phyloP scores from a whole-genome alignment of 768 basidiomycete genomes.

The Phylloporus arenicola region DNA sequence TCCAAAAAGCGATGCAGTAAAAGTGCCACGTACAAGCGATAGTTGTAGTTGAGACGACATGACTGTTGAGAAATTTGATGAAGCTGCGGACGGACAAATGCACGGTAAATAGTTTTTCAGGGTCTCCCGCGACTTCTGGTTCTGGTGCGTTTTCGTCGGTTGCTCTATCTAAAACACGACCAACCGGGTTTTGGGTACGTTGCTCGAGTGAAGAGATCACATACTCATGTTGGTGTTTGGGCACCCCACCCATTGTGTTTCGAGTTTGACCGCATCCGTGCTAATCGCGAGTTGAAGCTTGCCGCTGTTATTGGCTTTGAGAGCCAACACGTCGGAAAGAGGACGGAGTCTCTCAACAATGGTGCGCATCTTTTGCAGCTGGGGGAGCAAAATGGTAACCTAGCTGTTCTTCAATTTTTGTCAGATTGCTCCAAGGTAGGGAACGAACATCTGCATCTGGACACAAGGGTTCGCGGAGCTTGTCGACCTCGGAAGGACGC shows the following conservation, averaged over 20 bases:
- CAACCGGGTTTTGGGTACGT: background rate
- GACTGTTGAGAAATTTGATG: constrained; percentile 74
- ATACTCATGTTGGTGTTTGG: constrained; percentile 55
- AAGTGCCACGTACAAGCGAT: constrained; percentile 65
- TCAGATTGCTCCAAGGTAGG: background rate
- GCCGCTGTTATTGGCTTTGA: constrained; percentile 66
- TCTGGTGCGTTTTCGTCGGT: constrained; percentile 31
- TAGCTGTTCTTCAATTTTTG: constrained; percentile 25
- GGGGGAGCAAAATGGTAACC: constrained; percentile 75
- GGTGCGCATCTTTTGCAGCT: constrained; percentile 69
- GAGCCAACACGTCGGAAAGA: constrained; percentile 62
- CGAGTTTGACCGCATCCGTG: constrained; percentile 70
- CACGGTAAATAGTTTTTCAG: constrained; percentile 55
- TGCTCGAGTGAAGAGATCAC: constrained; percentile 2
- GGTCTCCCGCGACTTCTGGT: constrained; percentile 39
- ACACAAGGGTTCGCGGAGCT: constrained; percentile 74
- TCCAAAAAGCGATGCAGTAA: background rate
- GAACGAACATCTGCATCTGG: constrained; percentile 76
- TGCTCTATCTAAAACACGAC: constrained; percentile 16
- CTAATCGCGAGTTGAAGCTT: constrained; percentile 47
- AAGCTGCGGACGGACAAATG: constrained; percentile 70
- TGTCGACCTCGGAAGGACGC: constrained; percentile 66
- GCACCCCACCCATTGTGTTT: constrained; percentile 76
- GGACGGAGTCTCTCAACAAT: constrained; percentile 69
- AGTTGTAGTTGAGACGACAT: constrained; percentile 76